A percentile compares a stretch with the other conserved stretches of the same genome.
Evolutionary conservation across 192 early-diverging fungal genomes (phyloP).

Genomic region (Cetraspora pellucida): DNA sequence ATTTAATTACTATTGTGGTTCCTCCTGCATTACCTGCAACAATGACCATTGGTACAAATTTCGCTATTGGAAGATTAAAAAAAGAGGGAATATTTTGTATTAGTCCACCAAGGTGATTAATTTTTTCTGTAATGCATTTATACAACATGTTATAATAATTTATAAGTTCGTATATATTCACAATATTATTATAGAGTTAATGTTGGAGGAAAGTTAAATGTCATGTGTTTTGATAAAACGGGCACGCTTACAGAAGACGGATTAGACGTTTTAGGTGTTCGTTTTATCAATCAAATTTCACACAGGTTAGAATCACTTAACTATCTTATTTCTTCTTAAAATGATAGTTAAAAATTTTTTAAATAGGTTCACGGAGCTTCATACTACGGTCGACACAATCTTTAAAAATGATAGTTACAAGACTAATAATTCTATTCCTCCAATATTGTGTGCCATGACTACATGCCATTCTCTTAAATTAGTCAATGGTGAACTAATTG

Average conservation of each 20-base stretch:
- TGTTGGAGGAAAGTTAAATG: constrained; percentile 93
- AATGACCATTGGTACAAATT: constrained; percentile 95
- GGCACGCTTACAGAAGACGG: constrained; percentile 97
- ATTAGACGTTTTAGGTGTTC: constrained; percentile 91
- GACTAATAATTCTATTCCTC: neutral
- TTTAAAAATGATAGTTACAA: neutral
- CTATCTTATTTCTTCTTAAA: no score
- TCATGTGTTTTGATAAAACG: constrained; percentile 99
- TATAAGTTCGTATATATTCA: neutral
- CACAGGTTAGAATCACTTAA: neutral
- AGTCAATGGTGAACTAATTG: constrained; percentile 84
- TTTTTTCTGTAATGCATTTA: neutral
- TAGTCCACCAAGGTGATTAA: constrained; percentile 65
- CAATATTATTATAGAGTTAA: constrained; percentile 68
- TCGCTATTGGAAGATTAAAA: constrained; percentile 87
- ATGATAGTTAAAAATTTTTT: neutral
- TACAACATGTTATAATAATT: neutral
- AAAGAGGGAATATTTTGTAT: constrained; percentile 89
- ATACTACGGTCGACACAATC: constrained; percentile 21
- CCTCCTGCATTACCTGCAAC: constrained; percentile 97
- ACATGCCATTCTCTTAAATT: constrained; percentile 89
- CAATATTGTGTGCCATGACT: constrained; percentile 68
- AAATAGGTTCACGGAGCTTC: constrained; percentile 24
- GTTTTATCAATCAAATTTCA: constrained; percentile 53
- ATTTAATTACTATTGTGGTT: constrained; percentile 95